Percentiles rank a stretch among this genome's conserved stretches.
These are phyloP conservation scores for Fusarium pilosicola DNA, from an alignment of 2,329 filamentous ascomycete genomes.

Conservation along the genomic window DNA sequence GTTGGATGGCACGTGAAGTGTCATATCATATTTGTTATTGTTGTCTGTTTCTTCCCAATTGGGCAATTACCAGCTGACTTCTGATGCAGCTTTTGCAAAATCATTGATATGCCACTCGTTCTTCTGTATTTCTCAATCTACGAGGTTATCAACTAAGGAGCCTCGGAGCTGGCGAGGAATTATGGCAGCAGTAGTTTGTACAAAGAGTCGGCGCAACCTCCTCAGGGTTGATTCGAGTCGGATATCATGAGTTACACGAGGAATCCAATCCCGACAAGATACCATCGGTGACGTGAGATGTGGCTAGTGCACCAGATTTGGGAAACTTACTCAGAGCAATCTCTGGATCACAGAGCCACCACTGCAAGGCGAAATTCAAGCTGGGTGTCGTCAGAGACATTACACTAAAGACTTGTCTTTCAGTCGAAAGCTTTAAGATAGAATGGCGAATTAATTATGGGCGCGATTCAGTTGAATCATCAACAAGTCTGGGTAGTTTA, in stretches of 20 bases:
- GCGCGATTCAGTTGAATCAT: too few species aligned
- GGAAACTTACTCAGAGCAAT: too few species aligned
- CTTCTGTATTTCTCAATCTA: accelerated
- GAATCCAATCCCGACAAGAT: neutral
- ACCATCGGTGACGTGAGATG: too few species aligned
- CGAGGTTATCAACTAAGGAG: neutral
- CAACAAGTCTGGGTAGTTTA: too few species aligned
- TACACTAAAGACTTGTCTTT: too few species aligned
- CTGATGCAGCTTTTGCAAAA: accelerated
- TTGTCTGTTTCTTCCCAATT: neutral
- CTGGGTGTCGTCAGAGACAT: too few species aligned
- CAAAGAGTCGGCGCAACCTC: neutral
- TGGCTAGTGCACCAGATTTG: too few species aligned
- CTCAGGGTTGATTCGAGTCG: neutral
- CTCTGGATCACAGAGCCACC: too few species aligned
- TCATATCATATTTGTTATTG: neutral
- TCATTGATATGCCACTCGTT: accelerated
- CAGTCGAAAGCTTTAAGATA: too few species aligned
- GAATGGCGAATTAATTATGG: too few species aligned
- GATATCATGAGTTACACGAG: neutral
- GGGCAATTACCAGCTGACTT: too few species aligned
- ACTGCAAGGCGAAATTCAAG: too few species aligned
- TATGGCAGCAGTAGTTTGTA: accelerated
- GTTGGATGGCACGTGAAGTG: neutral
- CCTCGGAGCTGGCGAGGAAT: neutral